Evolutionary conservation across 805 yeast genomes (phyloP).

Genomic region (Metschnikowia matae): DNA sequence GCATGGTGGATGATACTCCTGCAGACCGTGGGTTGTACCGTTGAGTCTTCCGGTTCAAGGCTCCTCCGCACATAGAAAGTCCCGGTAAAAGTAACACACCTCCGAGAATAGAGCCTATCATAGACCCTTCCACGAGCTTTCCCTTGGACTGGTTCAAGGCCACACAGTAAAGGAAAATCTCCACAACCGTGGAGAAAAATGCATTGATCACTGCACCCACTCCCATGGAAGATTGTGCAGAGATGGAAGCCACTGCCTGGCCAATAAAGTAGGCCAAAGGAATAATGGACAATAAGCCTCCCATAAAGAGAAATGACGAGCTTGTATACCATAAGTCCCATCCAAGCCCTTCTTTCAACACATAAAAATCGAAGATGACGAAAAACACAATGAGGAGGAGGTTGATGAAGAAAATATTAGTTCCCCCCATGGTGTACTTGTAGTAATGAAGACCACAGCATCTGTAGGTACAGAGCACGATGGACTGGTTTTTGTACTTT

Average conservation of each 20-base stretch:
- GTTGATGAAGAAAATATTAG: constrained; percentile 88
- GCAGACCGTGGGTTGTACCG: constrained; percentile 94
- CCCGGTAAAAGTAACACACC: constrained; percentile 93
- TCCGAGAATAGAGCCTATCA: constrained; percentile 90
- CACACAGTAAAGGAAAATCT: constrained; percentile 86
- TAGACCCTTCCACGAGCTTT: constrained; percentile 87
- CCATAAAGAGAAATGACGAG: constrained; percentile 62
- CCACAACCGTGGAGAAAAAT: constrained; percentile 93
- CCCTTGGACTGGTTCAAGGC: constrained; percentile 86
- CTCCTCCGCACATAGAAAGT: constrained; percentile 96
- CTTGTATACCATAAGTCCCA: constrained; percentile 48
- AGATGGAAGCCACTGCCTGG: constrained; percentile 98
- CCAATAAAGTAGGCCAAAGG: constrained; percentile 97
- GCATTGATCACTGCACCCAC: constrained; percentile 98
- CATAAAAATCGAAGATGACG: constrained; percentile 73
- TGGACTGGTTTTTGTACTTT: constrained; percentile 48
- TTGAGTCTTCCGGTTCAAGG: constrained; percentile 86
- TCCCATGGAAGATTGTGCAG: constrained; percentile 98
- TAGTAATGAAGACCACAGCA: constrained; percentile 91
- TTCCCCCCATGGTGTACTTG: constrained; percentile 94
- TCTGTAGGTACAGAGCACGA: constrained; percentile 85
- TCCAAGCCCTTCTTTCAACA: constrained; percentile 45
- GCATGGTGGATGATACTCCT: constrained; percentile 95
- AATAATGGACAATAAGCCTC: constrained; percentile 78
- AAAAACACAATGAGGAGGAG: constrained; percentile 73